Evolutionary conservation across 2,329 filamentous ascomycete genomes (phyloP), one percentile per base, ranked within the genome.

Genomic region (Fusarium goolgardi): DNA sequence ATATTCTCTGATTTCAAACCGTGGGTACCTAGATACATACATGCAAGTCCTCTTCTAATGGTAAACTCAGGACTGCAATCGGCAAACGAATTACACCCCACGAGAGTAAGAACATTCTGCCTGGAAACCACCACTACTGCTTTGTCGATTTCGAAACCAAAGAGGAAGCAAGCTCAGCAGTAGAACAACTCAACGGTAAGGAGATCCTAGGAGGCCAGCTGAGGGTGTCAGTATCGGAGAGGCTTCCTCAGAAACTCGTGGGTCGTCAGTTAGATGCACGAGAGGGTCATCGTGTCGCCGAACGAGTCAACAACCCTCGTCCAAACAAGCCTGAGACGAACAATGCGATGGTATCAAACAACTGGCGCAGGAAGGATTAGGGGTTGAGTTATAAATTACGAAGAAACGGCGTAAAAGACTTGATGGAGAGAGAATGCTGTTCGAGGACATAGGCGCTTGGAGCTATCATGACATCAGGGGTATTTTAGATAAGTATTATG

Each of bases 111-210:
- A 80, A 79, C 27, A 75, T 79, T n/a, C 80, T 81, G 40, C 79
- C 81, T 0, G 86, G 86, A 31, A 84, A 86, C 65, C 83, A 88
- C 72, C 85, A 90, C 77, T 90, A 88, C 76, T 86, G 87, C 70
- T 91, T 90, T 61, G 86, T 91, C n/a, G 88, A 91, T 70, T 84
- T 91, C 57, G 80, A 79, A 47, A 85, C 81, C 8, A 74, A 78
- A 1, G 83, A 87, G 53, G 84, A 90, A 64, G 86, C 86, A 1
- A 76, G 82, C 34, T 76, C 77, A 12, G 88, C 87, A 23, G 80
- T 86, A 3, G 71, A 67, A 29, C 44, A 67, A 2, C 69, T 78
- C 1, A 60, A 75, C 21, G 75, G 74, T 5, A 61, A 27, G 11
- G 31, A 31, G 12, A 21, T 40, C 1, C 21, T 20, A 9, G 64